phyloP scores from a whole-genome alignment of 768 basidiomycete genomes.

The Grammothele lineata region DNA sequence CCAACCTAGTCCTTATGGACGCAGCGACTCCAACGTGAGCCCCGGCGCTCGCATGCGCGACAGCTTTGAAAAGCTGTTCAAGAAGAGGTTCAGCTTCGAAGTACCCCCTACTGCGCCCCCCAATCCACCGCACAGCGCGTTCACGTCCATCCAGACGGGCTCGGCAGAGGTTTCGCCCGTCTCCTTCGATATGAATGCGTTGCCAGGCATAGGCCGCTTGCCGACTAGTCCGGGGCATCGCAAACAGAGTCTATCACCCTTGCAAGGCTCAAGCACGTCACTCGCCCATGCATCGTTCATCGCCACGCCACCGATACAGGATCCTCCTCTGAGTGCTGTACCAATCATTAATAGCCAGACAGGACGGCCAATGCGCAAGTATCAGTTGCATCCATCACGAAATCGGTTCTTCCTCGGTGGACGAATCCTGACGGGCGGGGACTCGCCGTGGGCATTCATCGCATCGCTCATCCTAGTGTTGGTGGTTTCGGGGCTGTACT shows the following conservation, averaged over 20 bases:
- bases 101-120: constrained; percentile 19
- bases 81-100: constrained; percentile 41
- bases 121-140: constrained; percentile 11
- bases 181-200: constrained; percentile 22
- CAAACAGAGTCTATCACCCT: constrained; percentile 17
- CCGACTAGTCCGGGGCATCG: constrained; percentile 17
- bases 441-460: constrained; percentile 79
- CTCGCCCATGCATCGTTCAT: constrained; percentile 19
- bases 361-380: constrained; percentile 46
- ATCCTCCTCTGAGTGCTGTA: constrained; percentile 31
- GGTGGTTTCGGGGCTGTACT: constrained; percentile 74
- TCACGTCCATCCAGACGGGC: constrained; percentile 15
- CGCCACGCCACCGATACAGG: constrained; percentile 27
- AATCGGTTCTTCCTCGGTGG: constrained; percentile 77
- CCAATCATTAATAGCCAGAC: constrained; percentile 31
- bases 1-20: constrained; percentile 22
- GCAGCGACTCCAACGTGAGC: constrained; percentile 24
- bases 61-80: constrained; percentile 59
- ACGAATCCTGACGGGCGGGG: constrained; percentile 76
- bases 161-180: constrained; percentile 18
- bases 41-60: constrained; percentile 43
- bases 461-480: constrained; percentile 57
- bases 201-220: too few species aligned
- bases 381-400: constrained; percentile 63
- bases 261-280: constrained; percentile 18